Evolutionary conservation across 108 stramenopile genomes (phyloP).

Genomic region (Skeletonema potamos): DNA sequence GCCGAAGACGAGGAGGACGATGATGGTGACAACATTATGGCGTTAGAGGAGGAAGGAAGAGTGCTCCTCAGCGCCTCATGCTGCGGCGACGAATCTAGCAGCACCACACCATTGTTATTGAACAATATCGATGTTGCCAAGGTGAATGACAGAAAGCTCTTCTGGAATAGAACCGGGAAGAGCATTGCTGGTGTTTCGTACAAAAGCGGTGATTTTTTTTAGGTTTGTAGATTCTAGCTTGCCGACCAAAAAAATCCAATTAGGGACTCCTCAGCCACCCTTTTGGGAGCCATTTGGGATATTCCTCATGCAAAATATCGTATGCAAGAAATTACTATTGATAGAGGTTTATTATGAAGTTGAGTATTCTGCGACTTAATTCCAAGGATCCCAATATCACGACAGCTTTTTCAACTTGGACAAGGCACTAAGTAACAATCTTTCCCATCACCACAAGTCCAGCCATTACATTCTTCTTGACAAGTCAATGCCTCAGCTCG

Average conservation of each 20-base stretch:
- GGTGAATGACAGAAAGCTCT: background rate
- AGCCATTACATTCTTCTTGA: conserved; percentile 18
- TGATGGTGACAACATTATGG: no score
- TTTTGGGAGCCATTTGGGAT: no score
- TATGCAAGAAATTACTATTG: no score
- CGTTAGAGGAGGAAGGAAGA: background rate
- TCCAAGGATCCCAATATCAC: background rate
- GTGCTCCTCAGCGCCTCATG: background rate
- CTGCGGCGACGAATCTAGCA: background rate
- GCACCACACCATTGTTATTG: background rate
- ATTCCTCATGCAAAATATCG: no score
- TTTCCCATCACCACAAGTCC: conserved; percentile 15
- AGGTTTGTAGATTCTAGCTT: no score
- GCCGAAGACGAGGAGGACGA: background rate
- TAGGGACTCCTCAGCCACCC: no score
- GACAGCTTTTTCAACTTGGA: background rate
- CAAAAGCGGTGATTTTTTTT: no score
- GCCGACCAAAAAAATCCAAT: no score
- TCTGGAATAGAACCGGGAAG: background rate
- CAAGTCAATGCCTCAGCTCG: conserved; percentile 20
- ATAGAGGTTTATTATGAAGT: no score
- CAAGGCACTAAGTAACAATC: conserved; percentile 29
- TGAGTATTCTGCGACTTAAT: no score
- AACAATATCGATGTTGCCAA: background rate
- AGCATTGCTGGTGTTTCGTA: background rate